Conservation (phyloP, 495 filamentous ascomycete species). For the Talaromyces liani region DNA sequence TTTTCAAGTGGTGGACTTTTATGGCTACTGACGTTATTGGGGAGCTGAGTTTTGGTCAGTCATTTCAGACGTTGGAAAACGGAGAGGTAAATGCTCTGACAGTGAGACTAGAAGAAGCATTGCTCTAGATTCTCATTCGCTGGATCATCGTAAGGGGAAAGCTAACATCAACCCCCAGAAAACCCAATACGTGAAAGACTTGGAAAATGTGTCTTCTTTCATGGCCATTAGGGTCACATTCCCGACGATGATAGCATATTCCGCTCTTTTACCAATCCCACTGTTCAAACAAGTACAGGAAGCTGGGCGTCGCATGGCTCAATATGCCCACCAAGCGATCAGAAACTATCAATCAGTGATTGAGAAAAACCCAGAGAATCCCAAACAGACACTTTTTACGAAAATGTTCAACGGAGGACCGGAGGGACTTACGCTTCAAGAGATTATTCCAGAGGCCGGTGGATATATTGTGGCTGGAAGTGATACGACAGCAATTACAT, state of each 20-base stretch:
- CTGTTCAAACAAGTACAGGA: constrained; percentile 7
- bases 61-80: constrained; percentile 45
- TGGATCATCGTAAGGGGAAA: not conserved
- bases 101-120: not conserved
- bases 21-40: constrained; percentile 51
- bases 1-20: constrained; percentile 51
- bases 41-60: constrained; percentile 50
- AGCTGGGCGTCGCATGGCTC: constrained; percentile 14
- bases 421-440: constrained; percentile 25
- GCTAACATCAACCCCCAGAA: constrained; percentile 15
- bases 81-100: constrained; percentile 26
- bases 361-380: constrained; percentile 24
- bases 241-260: constrained; percentile 17
- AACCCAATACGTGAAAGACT: constrained; percentile 33
- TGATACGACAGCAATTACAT: constrained; percentile 32
- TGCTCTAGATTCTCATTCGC: no score
- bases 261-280: constrained; percentile 9
- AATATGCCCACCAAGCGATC: constrained; percentile 32
- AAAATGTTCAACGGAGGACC: constrained; percentile 34
- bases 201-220: constrained; percentile 22
- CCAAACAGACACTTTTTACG: constrained; percentile 39
- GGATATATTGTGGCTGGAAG: constrained; percentile 43
- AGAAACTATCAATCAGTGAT: constrained; percentile 32
- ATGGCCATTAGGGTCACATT: constrained; percentile 27
- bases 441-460: constrained; percentile 35